Conservation (phyloP, 169 alveolate species). For the Cryptosporidium sp. region DNA sequence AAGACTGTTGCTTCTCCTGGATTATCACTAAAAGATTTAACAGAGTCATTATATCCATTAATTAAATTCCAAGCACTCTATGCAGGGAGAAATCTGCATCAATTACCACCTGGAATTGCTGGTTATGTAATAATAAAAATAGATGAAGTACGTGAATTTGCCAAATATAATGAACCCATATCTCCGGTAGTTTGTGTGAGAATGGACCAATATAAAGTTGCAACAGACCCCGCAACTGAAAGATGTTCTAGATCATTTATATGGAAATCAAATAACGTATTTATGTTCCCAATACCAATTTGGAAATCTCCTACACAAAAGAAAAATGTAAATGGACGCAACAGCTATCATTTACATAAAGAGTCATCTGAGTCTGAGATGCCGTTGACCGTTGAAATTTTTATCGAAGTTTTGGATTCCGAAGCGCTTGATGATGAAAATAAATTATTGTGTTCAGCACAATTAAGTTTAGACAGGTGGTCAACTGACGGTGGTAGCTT, state of each 20-base stretch:
- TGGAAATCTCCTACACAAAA: constrained; percentile 70
- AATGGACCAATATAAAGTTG: constrained; percentile 75
- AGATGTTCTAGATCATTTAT: constrained; percentile 74
- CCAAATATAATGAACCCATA: constrained; percentile 67
- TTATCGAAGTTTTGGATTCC: constrained; percentile 72
- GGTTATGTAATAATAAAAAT: constrained; percentile 74
- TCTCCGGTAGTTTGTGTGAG: constrained; percentile 74
- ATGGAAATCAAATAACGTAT: constrained; percentile 73
- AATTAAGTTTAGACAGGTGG: constrained; percentile 74
- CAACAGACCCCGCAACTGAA: constrained; percentile 76
- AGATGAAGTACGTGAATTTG: constrained; percentile 75
- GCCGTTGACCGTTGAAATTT: constrained; percentile 59
- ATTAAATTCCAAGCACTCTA: constrained; percentile 74
- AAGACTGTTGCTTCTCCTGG: constrained; percentile 74
- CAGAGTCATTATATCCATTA: constrained; percentile 73
- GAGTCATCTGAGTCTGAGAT: constrained; percentile 31
- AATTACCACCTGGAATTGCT: constrained; percentile 75
- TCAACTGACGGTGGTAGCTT: constrained; percentile 66
- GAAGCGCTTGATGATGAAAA: constrained; percentile 74
- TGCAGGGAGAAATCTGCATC: constrained; percentile 73
- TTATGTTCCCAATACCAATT: constrained; percentile 74
- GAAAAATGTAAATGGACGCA: constrained; percentile 16
- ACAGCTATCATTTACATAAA: constrained; percentile 4
- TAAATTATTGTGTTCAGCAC: constrained; percentile 67
- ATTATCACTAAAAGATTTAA: constrained; percentile 56